Base-by-base conservation (phyloP, 805 yeast species). In the Metschnikowia santaceciliae region DNA sequence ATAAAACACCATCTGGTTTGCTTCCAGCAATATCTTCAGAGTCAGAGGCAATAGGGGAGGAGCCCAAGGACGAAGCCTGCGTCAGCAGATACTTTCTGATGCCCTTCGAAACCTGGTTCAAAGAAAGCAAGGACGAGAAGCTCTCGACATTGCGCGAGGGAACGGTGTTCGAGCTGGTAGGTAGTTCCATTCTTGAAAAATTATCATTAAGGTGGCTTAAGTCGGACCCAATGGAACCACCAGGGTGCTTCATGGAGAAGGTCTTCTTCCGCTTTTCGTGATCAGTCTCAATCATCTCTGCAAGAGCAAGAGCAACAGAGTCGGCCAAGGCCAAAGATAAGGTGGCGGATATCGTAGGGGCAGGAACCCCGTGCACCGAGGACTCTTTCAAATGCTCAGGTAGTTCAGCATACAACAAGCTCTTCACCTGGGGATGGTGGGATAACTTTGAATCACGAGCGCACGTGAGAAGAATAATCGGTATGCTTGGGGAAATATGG, bases 311-410 rank as follows among this genome's bases (percentile, higher is more conserved):
- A 36, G 87, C 79, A 14, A 86, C 79, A 1, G 95, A 88, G 62
- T 90, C 96, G 8, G 94, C 85, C 39, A 89, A 69, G 0, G 88
- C 82, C 45, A 90, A 69, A 52, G 90, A 79, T 26, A 90, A 71
- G 0, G 96, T 86, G 1, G 96, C 85, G 4, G 95, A 82, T 4
- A 90, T 80, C 0, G 96, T 90, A 1, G 97, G 97, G 0, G 96
- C 96, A 7, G 90, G 86, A 30, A 90, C 65, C 0, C 96, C 96
- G 60, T 86, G 88, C 3, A 87, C 70, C 13, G 76, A 66, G 17
- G 77, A 75, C 54, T 90, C 97, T 30, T 78, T 71, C 51, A 83
- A 73, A 36, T 72, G 67, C 1, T 69, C 56, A 0, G 91, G 89
- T 15, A 86, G 64, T 44, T 82, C 85, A 0, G 89, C 89, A 47